These are phyloP conservation scores for Fragaria ananassa DNA, from an alignment of 306 rosid species.

Conservation along the genomic window DNA sequence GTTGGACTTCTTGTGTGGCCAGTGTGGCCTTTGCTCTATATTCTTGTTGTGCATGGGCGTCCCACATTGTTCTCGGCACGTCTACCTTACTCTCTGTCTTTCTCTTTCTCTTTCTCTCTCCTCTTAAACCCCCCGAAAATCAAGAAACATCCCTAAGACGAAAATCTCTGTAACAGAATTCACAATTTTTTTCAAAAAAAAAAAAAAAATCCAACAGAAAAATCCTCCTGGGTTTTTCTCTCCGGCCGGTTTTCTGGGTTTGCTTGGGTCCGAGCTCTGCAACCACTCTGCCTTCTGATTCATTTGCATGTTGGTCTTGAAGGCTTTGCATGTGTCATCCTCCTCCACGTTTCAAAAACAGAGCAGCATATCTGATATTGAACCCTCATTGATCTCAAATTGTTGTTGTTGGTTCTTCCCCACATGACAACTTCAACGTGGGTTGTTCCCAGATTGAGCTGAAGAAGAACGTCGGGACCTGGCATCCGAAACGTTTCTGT, in stretches of 20 bases:
- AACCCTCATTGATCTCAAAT: not conserved
- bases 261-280: not conserved
- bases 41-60: no score
- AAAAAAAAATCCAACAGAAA: not conserved
- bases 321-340: not conserved
- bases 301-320: not conserved
- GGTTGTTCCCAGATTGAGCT: constrained; percentile 12
- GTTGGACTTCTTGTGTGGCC: no score
- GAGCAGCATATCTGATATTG: not conserved
- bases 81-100: constrained; percentile 28
- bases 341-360: constrained; percentile 2
- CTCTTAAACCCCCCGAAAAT: constrained; percentile 32
- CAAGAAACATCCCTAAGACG: constrained; percentile 23
- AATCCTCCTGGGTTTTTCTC: not conserved
- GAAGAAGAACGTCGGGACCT: not conserved
- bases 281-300: not conserved
- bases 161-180: not conserved
- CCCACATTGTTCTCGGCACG: constrained; percentile 51
- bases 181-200: not conserved
- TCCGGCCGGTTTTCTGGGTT: constrained; percentile 3
- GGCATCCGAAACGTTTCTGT: not conserved
- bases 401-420: not conserved
- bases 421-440: constrained; percentile 4
- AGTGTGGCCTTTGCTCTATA: no score
- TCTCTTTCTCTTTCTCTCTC: constrained; percentile 32